phyloP scores from a whole-genome alignment of 345 rosid genomes.

The Eucalyptus pauciflora region DNA sequence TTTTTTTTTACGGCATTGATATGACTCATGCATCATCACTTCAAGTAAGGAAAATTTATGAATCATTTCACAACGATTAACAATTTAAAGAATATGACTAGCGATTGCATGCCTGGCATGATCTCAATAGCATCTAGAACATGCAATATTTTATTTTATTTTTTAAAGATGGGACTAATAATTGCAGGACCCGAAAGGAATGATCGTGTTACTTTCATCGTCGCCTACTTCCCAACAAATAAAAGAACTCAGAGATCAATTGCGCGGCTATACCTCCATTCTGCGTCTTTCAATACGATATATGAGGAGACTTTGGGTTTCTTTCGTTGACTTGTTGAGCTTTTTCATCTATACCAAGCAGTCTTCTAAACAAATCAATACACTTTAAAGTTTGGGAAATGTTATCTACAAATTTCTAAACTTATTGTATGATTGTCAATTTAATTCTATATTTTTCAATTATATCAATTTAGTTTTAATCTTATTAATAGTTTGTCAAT shows the following conservation, averaged over 20 bases:
- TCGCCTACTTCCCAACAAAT: neutral
- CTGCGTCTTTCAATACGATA: neutral
- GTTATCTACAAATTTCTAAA: neutral
- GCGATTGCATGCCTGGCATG: neutral
- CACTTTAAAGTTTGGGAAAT: neutral
- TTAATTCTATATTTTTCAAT: neutral
- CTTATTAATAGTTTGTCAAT: rapidly evolving
- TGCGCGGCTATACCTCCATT: neutral
- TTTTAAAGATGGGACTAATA: neutral
- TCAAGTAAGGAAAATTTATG: neutral
- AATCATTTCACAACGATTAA: neutral
- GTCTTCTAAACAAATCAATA: neutral
- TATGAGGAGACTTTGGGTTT: neutral
- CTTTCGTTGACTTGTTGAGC: neutral
- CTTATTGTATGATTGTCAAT: neutral
- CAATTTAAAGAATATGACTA: neutral
- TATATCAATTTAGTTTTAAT: neutral
- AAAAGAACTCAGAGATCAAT: neutral
- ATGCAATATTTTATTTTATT: neutral
- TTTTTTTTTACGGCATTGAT: too few species aligned
- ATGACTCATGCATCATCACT: neutral
- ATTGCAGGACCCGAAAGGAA: neutral
- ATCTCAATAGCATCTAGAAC: neutral
- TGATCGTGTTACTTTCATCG: neutral
- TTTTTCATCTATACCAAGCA: rapidly evolving